Conservation (phyloP, 805 yeast species). For the Zygosaccharomyces lentus region DNA sequence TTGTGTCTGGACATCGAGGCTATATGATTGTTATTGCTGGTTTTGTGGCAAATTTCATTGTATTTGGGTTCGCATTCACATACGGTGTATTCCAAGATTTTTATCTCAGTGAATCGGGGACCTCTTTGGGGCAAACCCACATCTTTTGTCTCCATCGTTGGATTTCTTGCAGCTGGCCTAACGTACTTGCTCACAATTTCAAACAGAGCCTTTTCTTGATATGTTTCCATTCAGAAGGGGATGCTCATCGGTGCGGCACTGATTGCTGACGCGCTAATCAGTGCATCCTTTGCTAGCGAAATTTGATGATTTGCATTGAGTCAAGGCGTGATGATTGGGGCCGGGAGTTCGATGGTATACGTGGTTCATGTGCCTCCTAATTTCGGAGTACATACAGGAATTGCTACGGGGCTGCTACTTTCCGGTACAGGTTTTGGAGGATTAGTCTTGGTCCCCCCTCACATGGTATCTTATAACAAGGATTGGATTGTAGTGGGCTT, state of each 20-base stretch:
- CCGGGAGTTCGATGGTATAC: constrained; percentile 35
- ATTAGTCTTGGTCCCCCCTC: constrained; percentile 32
- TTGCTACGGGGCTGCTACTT: constrained; percentile 37
- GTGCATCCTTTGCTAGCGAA: constrained; percentile 26
- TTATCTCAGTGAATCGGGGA: constrained; percentile 32
- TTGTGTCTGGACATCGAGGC: background rate
- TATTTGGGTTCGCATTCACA: constrained; percentile 37
- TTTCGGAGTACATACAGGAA: constrained; percentile 32
- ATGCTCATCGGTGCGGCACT: constrained; percentile 23
- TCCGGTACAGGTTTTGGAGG: constrained; percentile 40
- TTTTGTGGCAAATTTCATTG: constrained; percentile 31
- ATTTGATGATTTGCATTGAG: constrained; percentile 32
- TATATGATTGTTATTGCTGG: constrained; percentile 18
- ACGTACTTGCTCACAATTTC: constrained; percentile 33
- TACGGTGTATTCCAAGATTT: constrained; percentile 40
- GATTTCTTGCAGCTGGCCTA: constrained; percentile 33
- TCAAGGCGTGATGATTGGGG: constrained; percentile 36
- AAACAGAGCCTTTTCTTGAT: constrained; percentile 21
- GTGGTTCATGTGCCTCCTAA: constrained; percentile 36
- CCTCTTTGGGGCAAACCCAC: constrained; percentile 28
- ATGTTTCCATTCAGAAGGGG: background rate
- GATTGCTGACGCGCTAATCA: constrained; percentile 31
- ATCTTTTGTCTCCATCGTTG: constrained; percentile 35
- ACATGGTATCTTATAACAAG: constrained; percentile 26
- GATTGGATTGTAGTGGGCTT: constrained; percentile 37